phyloP scores from a whole-genome alignment of 345 rosid genomes.

The Acer yangbiense region DNA sequence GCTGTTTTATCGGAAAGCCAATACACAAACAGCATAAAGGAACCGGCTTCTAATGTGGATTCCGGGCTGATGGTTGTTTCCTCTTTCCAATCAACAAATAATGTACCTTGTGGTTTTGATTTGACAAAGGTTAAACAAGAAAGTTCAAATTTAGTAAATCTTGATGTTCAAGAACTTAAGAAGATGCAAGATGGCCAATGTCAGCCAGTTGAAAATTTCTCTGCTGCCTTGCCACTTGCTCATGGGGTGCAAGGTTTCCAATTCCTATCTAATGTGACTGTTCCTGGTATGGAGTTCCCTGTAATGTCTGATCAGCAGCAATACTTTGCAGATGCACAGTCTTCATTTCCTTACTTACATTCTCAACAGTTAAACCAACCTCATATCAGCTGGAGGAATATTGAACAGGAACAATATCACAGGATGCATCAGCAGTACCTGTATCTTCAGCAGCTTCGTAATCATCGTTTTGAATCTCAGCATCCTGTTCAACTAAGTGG shows the following conservation, averaged over 20 bases:
- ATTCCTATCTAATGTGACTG: conserved; percentile 36
- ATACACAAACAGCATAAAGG: conserved; percentile 30
- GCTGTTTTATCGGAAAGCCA: conserved; percentile 33
- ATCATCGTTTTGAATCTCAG: conserved; percentile 41
- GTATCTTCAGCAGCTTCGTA: conserved; percentile 47
- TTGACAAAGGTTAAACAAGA: conserved; percentile 36
- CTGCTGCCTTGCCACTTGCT: conserved; percentile 40
- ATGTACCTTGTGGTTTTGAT: conserved; percentile 37
- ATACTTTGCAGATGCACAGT: conserved; percentile 44
- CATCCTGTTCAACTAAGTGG: conserved; percentile 39
- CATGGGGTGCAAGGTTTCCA: conserved; percentile 49
- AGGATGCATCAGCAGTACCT: conserved; percentile 45
- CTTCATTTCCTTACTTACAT: conserved; percentile 43
- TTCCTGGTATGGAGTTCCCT: conserved; percentile 45
- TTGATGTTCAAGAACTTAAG: conserved; percentile 40
- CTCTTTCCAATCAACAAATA: conserved; percentile 36
- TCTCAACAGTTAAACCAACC: conserved; percentile 41
- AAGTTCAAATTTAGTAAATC: conserved; percentile 25
- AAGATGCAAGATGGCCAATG: conserved; percentile 47
- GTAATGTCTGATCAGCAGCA: conserved; percentile 48
- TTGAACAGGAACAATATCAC: conserved; percentile 52
- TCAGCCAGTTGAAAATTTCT: conserved; percentile 37
- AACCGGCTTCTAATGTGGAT: conserved; percentile 25
- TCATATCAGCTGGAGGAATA: conserved; percentile 46
- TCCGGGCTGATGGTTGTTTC: conserved; percentile 37